These are phyloP conservation scores for Withania somnifera DNA, from an alignment of 305 asterid genomes.

Conservation along the genomic window DNA sequence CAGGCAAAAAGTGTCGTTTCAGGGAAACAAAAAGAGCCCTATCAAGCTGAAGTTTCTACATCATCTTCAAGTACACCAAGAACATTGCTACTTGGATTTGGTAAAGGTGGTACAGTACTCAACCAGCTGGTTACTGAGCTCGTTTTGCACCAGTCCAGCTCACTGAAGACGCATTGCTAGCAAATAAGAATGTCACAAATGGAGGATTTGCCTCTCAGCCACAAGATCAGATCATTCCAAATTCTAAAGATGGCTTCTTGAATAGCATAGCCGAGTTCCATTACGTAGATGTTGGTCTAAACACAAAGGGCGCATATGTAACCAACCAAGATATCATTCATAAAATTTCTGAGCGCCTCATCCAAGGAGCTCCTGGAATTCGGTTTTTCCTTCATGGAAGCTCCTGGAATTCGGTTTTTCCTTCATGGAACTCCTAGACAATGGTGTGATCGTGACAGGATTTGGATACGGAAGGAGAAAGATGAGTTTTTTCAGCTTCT, in stretches of 20 bases:
- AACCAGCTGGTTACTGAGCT: conserved; percentile 88
- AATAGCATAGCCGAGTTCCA: conserved; percentile 76
- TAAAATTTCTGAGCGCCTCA: conserved; percentile 33
- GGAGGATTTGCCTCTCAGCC: conserved; percentile 20
- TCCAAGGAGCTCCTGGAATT: conserved; percentile 36
- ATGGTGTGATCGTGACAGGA: conserved; percentile 65
- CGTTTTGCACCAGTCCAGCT: conserved; percentile 27
- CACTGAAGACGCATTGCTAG: conserved; percentile 10
- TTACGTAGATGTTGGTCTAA: conserved; percentile 89
- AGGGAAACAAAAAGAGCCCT: conserved; percentile 38
- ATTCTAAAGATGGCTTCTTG: conserved; percentile 53
- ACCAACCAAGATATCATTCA: conserved; percentile 48
- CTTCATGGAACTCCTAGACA: conserved; percentile 96
- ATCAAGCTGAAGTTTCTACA: conserved; percentile 31
- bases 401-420: conserved; percentile 69
- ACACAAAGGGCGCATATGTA: conserved; percentile 69
- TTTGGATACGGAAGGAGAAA: conserved; percentile 72
- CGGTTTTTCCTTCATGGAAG: conserved; percentile 76
- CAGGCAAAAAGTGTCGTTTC: conserved; percentile 47
- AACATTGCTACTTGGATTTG: conserved; percentile 76
- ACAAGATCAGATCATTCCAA: conserved; percentile 45
- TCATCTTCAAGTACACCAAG: conserved; percentile 38
- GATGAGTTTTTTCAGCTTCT: conserved; percentile 55
- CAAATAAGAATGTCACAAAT: conserved; percentile 15
- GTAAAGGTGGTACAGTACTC: conserved; percentile 83